A percentile compares a stretch with the other conserved stretches of the same genome.
Evolutionary conservation across 768 basidiomycete genomes (phyloP).

Genomic region (Suillus weaverae): DNA sequence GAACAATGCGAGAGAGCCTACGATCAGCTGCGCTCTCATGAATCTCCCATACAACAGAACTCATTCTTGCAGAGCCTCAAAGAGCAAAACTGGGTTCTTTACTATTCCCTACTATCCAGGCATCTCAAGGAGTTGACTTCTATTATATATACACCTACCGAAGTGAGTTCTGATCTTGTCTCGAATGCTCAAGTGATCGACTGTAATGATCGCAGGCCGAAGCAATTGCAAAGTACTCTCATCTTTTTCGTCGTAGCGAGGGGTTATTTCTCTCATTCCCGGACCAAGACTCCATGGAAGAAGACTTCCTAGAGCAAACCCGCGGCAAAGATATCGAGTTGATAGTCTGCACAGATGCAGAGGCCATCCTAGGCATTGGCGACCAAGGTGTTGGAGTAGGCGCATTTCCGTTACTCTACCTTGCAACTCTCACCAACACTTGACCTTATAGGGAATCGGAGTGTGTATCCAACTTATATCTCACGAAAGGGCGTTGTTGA

Average conservation of each 20-base stretch:
- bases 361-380: constrained; percentile 81
- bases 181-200: not conserved
- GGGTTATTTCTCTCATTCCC: constrained; percentile 72
- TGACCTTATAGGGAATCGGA: constrained; percentile 43
- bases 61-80: constrained; percentile 75
- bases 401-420: constrained; percentile 21
- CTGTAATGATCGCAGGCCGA: constrained; percentile 57
- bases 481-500: not conserved
- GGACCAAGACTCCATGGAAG: constrained; percentile 67
- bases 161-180: constrained; percentile 42
- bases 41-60: constrained; percentile 58
- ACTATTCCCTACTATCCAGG: constrained; percentile 62
- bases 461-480: constrained; percentile 33
- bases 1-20: constrained; percentile 78
- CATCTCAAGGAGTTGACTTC: constrained; percentile 59
- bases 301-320: constrained; percentile 70
- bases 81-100: constrained; percentile 81
- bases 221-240: constrained; percentile 82
- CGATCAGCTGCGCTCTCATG: constrained; percentile 48
- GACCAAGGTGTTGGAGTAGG: constrained; percentile 72
- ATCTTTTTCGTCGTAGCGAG: constrained; percentile 77
- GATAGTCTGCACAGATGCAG: constrained; percentile 81
- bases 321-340: constrained; percentile 66
- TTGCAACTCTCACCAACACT: constrained; percentile 11
- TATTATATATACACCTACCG: constrained; percentile 83